Conservation (phyloP, 1,139 yeast species). For the Saccharomycopsis phalli region DNA sequence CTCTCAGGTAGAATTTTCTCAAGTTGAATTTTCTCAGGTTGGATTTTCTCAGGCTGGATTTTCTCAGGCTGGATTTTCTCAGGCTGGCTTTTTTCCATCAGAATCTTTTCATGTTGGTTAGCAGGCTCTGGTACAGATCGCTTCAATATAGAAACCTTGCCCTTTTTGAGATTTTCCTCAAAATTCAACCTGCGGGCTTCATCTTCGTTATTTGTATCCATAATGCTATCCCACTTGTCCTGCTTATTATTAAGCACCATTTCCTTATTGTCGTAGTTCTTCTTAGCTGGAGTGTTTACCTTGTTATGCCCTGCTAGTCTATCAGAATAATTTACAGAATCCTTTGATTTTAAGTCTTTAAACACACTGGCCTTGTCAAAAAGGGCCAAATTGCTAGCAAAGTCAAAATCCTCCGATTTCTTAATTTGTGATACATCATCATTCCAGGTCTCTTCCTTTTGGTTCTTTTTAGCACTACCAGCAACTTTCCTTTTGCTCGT, state of each 20-base stretch:
- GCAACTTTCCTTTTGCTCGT: constrained; percentile 10
- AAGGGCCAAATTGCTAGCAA: constrained; percentile 70
- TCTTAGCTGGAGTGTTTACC: constrained; percentile 28
- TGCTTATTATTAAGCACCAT: constrained; percentile 54
- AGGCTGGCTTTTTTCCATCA: not conserved
- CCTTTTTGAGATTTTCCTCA: not conserved
- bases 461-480: constrained; percentile 9
- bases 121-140: constrained; percentile 1
- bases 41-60: not conserved
- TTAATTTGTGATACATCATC: constrained; percentile 43
- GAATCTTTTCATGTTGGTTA: no score
- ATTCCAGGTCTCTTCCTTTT: constrained; percentile 39
- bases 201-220: no score
- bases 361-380: constrained; percentile 79
- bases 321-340: constrained; percentile 48
- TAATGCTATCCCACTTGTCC: constrained; percentile 46
- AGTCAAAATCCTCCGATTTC: constrained; percentile 67
- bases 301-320: constrained; percentile 75
- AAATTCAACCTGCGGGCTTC: constrained; percentile 4
- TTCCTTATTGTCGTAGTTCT: constrained; percentile 60
- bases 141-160: constrained; percentile 7
- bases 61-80: not conserved
- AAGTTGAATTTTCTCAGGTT: no score
- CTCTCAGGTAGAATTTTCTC: no score
- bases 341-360: constrained; percentile 62